These are phyloP conservation scores for Chlorella ohadii DNA, from an alignment of 139 green algal species.

Conservation along the genomic window DNA sequence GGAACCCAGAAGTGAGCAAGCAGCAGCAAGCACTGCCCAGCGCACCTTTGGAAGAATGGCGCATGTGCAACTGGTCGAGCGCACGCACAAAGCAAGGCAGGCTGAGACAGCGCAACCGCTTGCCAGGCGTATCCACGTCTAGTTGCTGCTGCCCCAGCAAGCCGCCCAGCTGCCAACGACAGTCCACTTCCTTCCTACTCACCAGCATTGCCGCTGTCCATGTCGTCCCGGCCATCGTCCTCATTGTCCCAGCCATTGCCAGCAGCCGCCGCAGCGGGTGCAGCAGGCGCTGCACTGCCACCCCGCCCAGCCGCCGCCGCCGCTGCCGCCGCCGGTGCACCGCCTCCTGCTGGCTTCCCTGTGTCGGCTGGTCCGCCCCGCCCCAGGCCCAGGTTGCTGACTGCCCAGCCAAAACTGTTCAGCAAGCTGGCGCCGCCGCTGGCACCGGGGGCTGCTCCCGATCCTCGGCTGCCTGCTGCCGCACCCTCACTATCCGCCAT, in stretches of 20 bases:
- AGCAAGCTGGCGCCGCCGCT: constrained; percentile 45
- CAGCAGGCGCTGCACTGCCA: not conserved
- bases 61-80: too few species aligned
- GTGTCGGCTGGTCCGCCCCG: not conserved
- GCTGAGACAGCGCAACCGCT: too few species aligned
- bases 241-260: constrained; percentile 34
- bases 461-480: not conserved
- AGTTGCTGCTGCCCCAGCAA: too few species aligned
- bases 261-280: not conserved
- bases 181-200: too few species aligned
- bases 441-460: constrained; percentile 17
- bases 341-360: not conserved
- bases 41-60: too few species aligned
- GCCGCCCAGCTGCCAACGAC: too few species aligned
- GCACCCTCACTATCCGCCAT: not conserved
- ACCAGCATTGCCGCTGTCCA: not conserved
- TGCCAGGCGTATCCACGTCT: too few species aligned
- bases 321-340: constrained; percentile 24
- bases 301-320: not conserved
- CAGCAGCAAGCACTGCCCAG: too few species aligned
- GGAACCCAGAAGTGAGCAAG: too few species aligned
- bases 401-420: constrained; percentile 43
- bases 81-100: too few species aligned
- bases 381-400: constrained; percentile 25
- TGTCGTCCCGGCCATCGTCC: constrained; percentile 52